A percentile compares a stretch with the other conserved stretches of the same genome.
phyloP scores from a whole-genome alignment of 2,329 filamentous ascomycete genomes.

The Periconia macrospinosa region DNA sequence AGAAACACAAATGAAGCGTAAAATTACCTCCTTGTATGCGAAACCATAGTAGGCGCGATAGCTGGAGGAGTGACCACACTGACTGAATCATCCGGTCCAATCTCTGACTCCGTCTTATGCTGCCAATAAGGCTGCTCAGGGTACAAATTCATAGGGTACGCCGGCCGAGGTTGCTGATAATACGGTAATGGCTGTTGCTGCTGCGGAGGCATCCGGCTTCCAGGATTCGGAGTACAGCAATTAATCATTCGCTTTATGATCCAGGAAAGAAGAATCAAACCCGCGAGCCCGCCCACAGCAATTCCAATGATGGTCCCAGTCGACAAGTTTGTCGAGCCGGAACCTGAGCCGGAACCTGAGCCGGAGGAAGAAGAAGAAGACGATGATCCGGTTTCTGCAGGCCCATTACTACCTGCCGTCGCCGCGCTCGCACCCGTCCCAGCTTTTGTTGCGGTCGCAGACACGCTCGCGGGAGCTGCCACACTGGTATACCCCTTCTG shows the following conservation, averaged over 20 bases:
- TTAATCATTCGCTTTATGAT: constrained; percentile 1
- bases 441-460: constrained; percentile 1
- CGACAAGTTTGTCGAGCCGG: constrained; percentile 1
- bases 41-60: not conserved
- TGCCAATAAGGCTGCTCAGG: constrained; percentile 1
- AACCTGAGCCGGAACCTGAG: too few species aligned
- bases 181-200: constrained; percentile 3
- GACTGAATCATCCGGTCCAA: not conserved
- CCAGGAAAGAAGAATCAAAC: constrained; percentile 6
- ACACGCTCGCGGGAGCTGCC: constrained; percentile 7
- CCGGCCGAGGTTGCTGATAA: constrained; percentile 3
- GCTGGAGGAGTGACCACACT: not conserved
- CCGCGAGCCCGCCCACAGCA: constrained; percentile 12
- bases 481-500: constrained; percentile 11
- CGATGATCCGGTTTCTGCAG: not conserved
- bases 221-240: not conserved
- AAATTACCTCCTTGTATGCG: not conserved
- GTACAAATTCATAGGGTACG: constrained; percentile 2
- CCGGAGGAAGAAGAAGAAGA: not conserved
- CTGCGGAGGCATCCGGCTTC: not conserved
- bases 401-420: constrained; percentile 2
- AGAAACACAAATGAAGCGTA: not conserved
- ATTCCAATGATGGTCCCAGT: constrained; percentile 14
- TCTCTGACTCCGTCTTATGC: not conserved
- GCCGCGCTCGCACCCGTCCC: not conserved